phyloP scores from a whole-genome alignment of 208 protist species.

The Blastocrithidia nonstop region DNA sequence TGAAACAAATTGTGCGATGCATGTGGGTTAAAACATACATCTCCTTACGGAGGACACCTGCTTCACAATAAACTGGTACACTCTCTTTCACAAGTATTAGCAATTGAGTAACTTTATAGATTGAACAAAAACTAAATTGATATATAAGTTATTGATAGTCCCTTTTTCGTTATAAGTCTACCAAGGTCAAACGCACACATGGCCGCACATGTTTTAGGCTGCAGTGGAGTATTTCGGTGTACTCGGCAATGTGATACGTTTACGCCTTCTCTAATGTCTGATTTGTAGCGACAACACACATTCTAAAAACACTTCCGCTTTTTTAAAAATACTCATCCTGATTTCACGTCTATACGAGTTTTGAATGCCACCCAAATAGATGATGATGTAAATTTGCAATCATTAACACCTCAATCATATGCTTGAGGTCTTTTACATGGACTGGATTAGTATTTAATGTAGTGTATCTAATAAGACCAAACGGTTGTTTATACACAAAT shows the following conservation, averaged over 20 bases:
- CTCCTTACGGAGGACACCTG: slow-evolving; percentile 35
- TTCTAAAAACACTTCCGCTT: slow-evolving; percentile 34
- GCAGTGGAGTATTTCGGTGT: slow-evolving; percentile 62
- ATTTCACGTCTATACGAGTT: slow-evolving; percentile 58
- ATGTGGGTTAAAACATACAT: slow-evolving; percentile 49
- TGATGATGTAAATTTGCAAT: slow-evolving; percentile 73
- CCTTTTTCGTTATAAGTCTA: slow-evolving; percentile 69
- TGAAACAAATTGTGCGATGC: slow-evolving; percentile 78
- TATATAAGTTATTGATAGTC: slow-evolving; percentile 32
- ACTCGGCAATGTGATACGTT: slow-evolving; percentile 66
- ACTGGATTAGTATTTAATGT: slow-evolving; percentile 78
- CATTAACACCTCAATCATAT: slow-evolving; percentile 74
- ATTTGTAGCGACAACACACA: slow-evolving; percentile 34
- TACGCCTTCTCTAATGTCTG: slow-evolving; percentile 44
- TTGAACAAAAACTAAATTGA: slow-evolving; percentile 62
- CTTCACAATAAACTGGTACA: slow-evolving; percentile 49
- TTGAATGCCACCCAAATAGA: slow-evolving; percentile 49
- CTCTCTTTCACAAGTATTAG: slow-evolving; percentile 53
- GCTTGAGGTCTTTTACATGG: slow-evolving; percentile 81
- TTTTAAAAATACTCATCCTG: slow-evolving; percentile 38
- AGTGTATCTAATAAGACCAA: slow-evolving; percentile 79
- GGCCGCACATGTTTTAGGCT: slow-evolving; percentile 67
- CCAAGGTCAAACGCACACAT: slow-evolving; percentile 79
- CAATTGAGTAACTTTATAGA: slow-evolving; percentile 66
- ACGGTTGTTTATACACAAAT: slow-evolving; percentile 50